A percentile compares a stretch with the other conserved stretches of the same genome.
phyloP scores from a whole-genome alignment of 129 eudicot species.

The Glebionis coronaria region DNA sequence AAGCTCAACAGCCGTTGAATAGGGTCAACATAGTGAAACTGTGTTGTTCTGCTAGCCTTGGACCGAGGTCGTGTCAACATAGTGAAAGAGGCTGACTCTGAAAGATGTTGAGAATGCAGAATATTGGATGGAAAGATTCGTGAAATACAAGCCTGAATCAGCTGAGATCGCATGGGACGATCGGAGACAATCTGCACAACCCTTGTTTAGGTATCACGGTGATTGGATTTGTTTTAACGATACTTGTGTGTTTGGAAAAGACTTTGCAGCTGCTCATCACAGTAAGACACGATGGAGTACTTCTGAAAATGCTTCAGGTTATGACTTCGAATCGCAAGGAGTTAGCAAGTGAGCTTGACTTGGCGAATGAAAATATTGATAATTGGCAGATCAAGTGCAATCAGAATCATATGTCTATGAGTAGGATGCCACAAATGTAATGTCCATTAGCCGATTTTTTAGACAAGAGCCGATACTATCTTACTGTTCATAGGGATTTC shows the following conservation, averaged over 20 bases:
- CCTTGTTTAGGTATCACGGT: constrained; percentile 25
- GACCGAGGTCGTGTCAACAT: constrained; percentile 67
- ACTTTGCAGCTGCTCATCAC: constrained; percentile 50
- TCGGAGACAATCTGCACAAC: constrained; percentile 29
- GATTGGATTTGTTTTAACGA: constrained; percentile 70
- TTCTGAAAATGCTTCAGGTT: constrained; percentile 31
- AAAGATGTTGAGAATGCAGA: constrained; percentile 25
- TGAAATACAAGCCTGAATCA: constrained; percentile 57
- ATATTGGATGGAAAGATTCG: constrained; percentile 55
- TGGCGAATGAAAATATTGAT: constrained; percentile 59
- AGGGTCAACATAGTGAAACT: no score
- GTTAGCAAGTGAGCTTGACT: constrained; percentile 66
- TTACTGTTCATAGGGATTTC: no score
- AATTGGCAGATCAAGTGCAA: constrained; percentile 57
- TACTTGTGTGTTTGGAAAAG: constrained; percentile 75
- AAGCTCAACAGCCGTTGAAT: no score
- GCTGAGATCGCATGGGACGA: constrained; percentile 52
- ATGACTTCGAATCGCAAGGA: constrained; percentile 51
- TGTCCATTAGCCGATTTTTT: no score
- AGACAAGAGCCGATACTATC: no score
- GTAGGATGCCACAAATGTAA: no score
- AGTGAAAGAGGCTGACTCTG: constrained; percentile 28
- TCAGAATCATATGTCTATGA: constrained; percentile 50
- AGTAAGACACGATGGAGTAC: constrained; percentile 65
- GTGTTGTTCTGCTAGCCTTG: no score